Evolutionary conservation across 352 stramenopile genomes (phyloP).

Genomic region (Pythium sukuiense): DNA sequence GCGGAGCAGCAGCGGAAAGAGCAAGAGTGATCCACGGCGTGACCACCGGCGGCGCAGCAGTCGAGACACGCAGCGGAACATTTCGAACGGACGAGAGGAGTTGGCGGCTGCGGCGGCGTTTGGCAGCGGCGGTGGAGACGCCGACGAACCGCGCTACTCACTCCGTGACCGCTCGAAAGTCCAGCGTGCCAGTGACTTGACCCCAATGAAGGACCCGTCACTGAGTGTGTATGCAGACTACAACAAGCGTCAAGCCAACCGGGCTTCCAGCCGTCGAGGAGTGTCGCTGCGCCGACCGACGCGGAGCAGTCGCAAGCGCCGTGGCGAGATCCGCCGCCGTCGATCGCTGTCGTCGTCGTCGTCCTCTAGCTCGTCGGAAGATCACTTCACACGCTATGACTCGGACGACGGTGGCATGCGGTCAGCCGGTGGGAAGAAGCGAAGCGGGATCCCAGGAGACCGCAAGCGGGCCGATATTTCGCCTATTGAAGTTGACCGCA

Average conservation of each 20-base stretch:
- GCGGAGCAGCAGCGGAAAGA: conserved; percentile 2
- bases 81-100: conserved; percentile 17
- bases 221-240: conserved; percentile 62
- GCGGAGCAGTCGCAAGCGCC: conserved; percentile 23
- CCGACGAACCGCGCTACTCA: conserved; percentile 53
- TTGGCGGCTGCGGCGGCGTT: neutral
- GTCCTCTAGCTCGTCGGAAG: conserved; percentile 32
- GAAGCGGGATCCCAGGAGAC: conserved; percentile 24
- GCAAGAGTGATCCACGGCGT: neutral
- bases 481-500: conserved; percentile 79
- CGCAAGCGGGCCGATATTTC: conserved; percentile 69
- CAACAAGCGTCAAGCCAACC: conserved; percentile 58
- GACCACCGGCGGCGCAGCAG: conserved; percentile 1
- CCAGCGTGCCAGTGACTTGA: conserved; percentile 33
- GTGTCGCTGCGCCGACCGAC: conserved; percentile 31
- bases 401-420: conserved; percentile 72
- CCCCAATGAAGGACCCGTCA: conserved; percentile 32
- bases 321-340: conserved; percentile 25
- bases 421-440: conserved; percentile 42
- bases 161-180: conserved; percentile 75
- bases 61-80: conserved; percentile 11
- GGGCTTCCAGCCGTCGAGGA: conserved; percentile 15
- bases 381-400: conserved; percentile 62
- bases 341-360: conserved; percentile 50
- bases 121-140: conserved; percentile 15